Evolutionary conservation across 2,329 filamentous ascomycete species (phyloP).

Genomic region (Talaromyces atroroseus): DNA sequence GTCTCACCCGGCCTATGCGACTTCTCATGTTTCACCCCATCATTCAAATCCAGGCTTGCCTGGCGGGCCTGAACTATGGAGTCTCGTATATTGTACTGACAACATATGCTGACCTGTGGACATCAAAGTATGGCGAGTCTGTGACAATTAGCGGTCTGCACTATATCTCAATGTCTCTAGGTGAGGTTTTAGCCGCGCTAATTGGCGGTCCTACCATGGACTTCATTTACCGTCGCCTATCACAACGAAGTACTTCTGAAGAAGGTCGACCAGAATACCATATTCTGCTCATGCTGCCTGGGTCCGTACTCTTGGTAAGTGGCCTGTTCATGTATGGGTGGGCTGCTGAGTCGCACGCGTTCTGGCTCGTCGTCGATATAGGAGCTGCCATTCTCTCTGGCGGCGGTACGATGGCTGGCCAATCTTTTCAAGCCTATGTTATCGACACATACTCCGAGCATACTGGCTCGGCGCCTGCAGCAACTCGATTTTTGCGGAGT

Average conservation of each 20-base stretch:
- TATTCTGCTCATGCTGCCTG: slow-evolving; percentile 52
- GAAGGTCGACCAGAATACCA: slow-evolving; percentile 47
- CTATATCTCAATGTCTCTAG: slow-evolving; percentile 46
- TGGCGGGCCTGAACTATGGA: slow-evolving; percentile 46
- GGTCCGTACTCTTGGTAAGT: slow-evolving; percentile 49
- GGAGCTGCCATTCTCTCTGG: slow-evolving; percentile 52
- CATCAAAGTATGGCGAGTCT: slow-evolving; percentile 44
- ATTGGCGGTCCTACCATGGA: slow-evolving; percentile 26
- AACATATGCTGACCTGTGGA: slow-evolving; percentile 49
- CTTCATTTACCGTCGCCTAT: slow-evolving; percentile 28
- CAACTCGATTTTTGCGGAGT: slow-evolving; percentile 48
- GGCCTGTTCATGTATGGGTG: slow-evolving; percentile 57
- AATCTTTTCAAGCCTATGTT: slow-evolving; percentile 45
- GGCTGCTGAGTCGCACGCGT: slow-evolving; percentile 47
- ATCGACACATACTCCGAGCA: slow-evolving; percentile 46
- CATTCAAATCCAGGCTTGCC: slow-evolving; percentile 45
- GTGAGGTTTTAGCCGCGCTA: slow-evolving; percentile 31
- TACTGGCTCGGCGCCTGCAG: slow-evolving; percentile 45
- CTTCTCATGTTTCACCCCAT: slow-evolving; percentile 45
- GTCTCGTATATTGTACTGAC: slow-evolving; percentile 46
- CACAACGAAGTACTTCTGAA: slow-evolving; percentile 26
- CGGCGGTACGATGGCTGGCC: slow-evolving; percentile 51
- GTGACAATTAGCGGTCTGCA: slow-evolving; percentile 43
- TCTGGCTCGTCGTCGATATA: slow-evolving; percentile 58
- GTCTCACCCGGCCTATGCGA: slow-evolving; percentile 52